These are phyloP conservation scores for Letharia columbiana DNA, from an alignment of 495 filamentous ascomycete species.

Conservation along the genomic window DNA sequence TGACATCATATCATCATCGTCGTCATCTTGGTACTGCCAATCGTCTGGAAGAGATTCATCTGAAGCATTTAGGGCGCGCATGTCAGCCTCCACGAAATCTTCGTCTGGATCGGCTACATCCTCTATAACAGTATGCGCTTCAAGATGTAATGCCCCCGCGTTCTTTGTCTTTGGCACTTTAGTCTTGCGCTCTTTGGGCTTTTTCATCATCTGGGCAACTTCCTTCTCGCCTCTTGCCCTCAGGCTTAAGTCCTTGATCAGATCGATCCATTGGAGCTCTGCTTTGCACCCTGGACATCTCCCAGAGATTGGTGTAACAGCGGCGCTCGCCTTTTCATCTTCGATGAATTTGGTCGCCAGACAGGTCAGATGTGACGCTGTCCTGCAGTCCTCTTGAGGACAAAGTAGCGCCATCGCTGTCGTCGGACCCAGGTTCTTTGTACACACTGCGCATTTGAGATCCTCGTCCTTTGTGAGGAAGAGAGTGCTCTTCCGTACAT, in stretches of 20 bases:
- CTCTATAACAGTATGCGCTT: slow-evolving; percentile 20
- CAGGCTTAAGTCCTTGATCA: slow-evolving; percentile 75
- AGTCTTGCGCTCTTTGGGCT: slow-evolving; percentile 30
- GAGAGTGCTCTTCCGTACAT: slow-evolving; percentile 62
- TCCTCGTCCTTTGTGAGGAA: slow-evolving; percentile 53
- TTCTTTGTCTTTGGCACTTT: slow-evolving; percentile 22
- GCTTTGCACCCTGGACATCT: slow-evolving; percentile 62
- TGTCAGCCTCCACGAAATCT: slow-evolving; percentile 17
- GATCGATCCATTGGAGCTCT: slow-evolving; percentile 58
- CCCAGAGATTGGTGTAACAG: slow-evolving; percentile 60
- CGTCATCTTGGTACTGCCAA: slow-evolving; percentile 28
- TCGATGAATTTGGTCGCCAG: slow-evolving; percentile 58
- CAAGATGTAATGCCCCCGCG: not conserved
- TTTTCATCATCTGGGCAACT: slow-evolving; percentile 54
- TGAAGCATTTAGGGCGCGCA: slow-evolving; percentile 18
- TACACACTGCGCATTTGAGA: slow-evolving; percentile 57
- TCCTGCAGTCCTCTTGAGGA: slow-evolving; percentile 53
- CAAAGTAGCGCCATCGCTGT: slow-evolving; percentile 59
- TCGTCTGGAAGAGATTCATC: slow-evolving; percentile 24
- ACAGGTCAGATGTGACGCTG: slow-evolving; percentile 67
- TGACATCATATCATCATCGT: slow-evolving; percentile 27
- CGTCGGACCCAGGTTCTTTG: slow-evolving; percentile 36
- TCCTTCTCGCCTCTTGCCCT: slow-evolving; percentile 59
- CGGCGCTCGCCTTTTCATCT: slow-evolving; percentile 31
- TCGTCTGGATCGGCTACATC: slow-evolving; percentile 20